Evolutionary conservation across 768 basidiomycete genomes (phyloP).

Genomic region (Rhodotorula kratochvilovae): DNA sequence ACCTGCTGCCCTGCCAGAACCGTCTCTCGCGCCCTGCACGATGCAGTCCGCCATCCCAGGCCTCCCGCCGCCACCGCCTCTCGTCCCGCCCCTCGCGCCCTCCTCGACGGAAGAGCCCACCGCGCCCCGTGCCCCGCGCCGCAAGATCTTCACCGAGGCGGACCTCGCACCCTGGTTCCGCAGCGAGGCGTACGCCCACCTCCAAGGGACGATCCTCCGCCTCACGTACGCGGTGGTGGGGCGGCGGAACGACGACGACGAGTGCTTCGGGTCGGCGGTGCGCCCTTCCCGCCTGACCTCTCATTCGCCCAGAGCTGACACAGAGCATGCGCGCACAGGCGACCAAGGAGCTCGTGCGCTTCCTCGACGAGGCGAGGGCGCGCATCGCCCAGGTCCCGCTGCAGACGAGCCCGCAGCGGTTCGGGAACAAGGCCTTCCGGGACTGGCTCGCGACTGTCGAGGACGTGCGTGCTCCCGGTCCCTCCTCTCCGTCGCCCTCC

Average conservation of each 20-base stretch:
- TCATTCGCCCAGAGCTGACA: background rate
- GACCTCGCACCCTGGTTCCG: constrained; percentile 77
- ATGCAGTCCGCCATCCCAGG: background rate
- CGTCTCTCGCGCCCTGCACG: too few relatives aligned
- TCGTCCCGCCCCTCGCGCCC: background rate
- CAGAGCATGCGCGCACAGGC: constrained; percentile 32
- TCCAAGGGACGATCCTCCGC: constrained; percentile 64
- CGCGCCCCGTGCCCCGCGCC: background rate
- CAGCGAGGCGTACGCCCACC: constrained; percentile 62
- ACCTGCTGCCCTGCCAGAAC: too few relatives aligned
- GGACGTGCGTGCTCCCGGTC: constrained; percentile 58
- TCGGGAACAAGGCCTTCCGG: constrained; percentile 82
- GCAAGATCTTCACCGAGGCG: constrained; percentile 61
- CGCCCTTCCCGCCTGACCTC: constrained; percentile 43
- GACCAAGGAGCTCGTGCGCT: constrained; percentile 50
- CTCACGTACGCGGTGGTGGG: constrained; percentile 71
- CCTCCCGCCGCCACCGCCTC: background rate
- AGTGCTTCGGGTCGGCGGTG: constrained; percentile 55
- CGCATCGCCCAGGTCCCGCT: constrained; percentile 85
- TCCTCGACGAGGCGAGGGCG: constrained; percentile 63
- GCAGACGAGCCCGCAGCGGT: constrained; percentile 45
- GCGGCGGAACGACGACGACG: constrained; percentile 66
- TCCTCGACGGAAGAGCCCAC: background rate
- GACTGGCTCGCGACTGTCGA: constrained; percentile 74
- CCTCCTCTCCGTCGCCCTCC: constrained; percentile 43